Evolutionary conservation across 495 filamentous ascomycete genomes (phyloP), one percentile per base, ranked within the genome.

Genomic region (Lasiosphaeria ovina): DNA sequence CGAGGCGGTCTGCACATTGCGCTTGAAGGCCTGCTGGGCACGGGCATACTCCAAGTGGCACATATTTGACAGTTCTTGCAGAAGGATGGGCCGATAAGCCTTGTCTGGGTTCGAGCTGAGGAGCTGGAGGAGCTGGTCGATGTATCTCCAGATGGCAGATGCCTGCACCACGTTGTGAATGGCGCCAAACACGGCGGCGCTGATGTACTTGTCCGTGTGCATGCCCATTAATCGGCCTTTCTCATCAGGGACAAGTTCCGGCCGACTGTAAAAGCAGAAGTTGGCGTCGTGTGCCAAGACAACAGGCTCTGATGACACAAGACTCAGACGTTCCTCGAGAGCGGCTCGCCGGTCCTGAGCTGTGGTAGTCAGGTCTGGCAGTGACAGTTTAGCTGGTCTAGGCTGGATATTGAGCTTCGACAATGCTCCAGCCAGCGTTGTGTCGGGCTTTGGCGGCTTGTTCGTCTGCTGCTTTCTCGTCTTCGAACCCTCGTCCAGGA

Each of bases 51-150:
- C 75, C 5, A 74, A 55, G 44, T 77, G 61, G 55, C 69, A 75
- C 11, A 74, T 60, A 49, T 76, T 77, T 24, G 69, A 58, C 2
- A 77, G 44, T 45, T 79, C 74, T 40, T 77, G 75, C 1, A 73
- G 63, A 17, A 75, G 31, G 14, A 67, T 65, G n/a, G 56, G 24
- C 6, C 58, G 57, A 51, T 68, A 63, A 31, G 45, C 35, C 53
- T 68, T 70, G 57, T 72, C 69, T 3, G 35, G 49, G 1, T 50
- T 24, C 1, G 35, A 58, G 12, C 40, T 58, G 7, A 76, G 59
- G 5, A 61, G 51, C 31, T 68, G 57, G n/a, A 80, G 64, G 11
- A 79, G 69, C 3, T 48, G 56, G 33, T 38, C 50, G 5, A 79
- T 44, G 58, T 75, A 77, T 32, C 61, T 64, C 77, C 75, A 79